These are phyloP conservation scores for Eragrostis nindensis DNA, from an alignment of 176 grass and related monocot genomes.

Conservation along the genomic window DNA sequence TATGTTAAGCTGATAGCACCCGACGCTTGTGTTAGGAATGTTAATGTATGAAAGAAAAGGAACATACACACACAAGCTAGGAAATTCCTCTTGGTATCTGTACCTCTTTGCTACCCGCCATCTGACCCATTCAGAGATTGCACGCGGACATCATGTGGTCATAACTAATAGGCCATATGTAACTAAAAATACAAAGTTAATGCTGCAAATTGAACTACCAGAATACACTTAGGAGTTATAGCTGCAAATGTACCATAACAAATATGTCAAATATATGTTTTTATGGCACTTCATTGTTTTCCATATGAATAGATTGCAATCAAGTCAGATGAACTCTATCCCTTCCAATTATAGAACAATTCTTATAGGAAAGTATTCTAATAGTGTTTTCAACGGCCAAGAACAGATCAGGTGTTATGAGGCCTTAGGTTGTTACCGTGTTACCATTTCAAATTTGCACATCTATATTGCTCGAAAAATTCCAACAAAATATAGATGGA, in stretches of 20 bases:
- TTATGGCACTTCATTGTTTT: neutral
- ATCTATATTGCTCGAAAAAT: too few species aligned
- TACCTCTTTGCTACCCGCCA: neutral
- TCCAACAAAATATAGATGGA: too few species aligned
- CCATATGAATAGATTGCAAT: neutral
- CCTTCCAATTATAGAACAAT: neutral
- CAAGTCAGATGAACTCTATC: neutral
- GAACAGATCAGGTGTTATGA: too few species aligned
- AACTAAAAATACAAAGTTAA: neutral
- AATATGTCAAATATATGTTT: neutral
- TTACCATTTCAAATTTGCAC: too few species aligned
- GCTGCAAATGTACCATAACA: conserved; percentile 6
- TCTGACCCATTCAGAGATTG: neutral
- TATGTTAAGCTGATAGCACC: neutral
- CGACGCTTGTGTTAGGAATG: neutral
- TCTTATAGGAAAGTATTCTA: conserved; percentile 9
- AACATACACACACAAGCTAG: neutral
- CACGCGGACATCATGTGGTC: neutral
- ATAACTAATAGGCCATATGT: neutral
- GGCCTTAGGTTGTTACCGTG: too few species aligned
- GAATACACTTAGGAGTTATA: neutral
- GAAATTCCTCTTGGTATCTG: neutral
- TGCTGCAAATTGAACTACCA: neutral
- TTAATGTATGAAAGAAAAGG: neutral
- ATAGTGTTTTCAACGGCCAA: too few species aligned